Conservation (phyloP, 2,329 filamentous ascomycete species). For the Sclerotinia subarctica region DNA sequence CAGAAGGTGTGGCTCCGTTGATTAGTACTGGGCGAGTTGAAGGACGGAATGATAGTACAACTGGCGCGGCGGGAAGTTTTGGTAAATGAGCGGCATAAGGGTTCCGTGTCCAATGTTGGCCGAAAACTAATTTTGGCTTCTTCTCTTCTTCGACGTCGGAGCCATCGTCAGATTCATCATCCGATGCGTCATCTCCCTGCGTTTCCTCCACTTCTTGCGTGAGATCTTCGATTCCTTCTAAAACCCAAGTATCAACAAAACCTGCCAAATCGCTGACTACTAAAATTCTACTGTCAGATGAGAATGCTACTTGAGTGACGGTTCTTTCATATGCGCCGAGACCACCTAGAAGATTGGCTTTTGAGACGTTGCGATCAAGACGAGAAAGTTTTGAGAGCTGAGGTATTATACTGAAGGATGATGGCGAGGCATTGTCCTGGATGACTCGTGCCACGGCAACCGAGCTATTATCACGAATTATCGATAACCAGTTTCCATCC, state of each 20-base stretch:
- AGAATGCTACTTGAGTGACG: slow-evolving; percentile 74
- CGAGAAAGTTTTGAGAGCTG: slow-evolving; percentile 50
- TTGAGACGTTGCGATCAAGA: slow-evolving; percentile 52
- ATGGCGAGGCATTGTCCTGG: slow-evolving; percentile 38
- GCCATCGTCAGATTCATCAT: slow-evolving; percentile 41
- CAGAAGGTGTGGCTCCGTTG: slow-evolving; percentile 44
- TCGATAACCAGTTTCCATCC: slow-evolving; percentile 65
- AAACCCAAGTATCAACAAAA: slow-evolving; percentile 80
- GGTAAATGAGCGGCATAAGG: slow-evolving; percentile 67
- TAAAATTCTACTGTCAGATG: slow-evolving; percentile 73
- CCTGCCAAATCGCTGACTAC: slow-evolving; percentile 79
- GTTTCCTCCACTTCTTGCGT: slow-evolving; percentile 41
- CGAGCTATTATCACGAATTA: slow-evolving; percentile 59
- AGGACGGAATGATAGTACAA: slow-evolving; percentile 65
- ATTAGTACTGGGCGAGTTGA: slow-evolving; percentile 33
- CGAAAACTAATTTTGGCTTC: slow-evolving; percentile 49
- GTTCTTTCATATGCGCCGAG: slow-evolving; percentile 74
- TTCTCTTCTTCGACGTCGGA: slow-evolving; percentile 47
- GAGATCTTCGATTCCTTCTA: slow-evolving; percentile 56
- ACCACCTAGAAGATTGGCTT: slow-evolving; percentile 58
- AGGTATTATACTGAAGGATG: slow-evolving; percentile 43
- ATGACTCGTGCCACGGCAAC: slow-evolving; percentile 52
- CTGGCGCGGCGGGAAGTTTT: slow-evolving; percentile 61
- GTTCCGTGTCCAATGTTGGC: slow-evolving; percentile 72
- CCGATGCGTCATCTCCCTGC: slow-evolving; percentile 39